Conservation (phyloP, 805 yeast species). For the Candida dajiaensis region DNA sequence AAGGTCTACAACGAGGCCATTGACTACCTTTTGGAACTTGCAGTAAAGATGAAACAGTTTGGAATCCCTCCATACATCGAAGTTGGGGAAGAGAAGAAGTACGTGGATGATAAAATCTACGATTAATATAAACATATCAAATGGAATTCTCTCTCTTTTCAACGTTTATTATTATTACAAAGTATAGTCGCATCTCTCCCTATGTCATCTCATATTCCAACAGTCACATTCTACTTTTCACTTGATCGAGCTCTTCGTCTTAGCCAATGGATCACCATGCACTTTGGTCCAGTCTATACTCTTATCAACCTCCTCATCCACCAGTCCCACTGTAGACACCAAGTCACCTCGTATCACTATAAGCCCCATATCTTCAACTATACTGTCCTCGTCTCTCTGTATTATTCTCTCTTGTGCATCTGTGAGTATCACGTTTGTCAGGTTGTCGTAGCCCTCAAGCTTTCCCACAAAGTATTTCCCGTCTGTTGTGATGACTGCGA, state of each 20-base stretch:
- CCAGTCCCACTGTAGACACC: conserved; percentile 49
- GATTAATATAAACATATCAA: conserved; percentile 8
- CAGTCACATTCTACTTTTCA: conserved; percentile 1
- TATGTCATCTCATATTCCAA: neutral
- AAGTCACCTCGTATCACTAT: conserved; percentile 54
- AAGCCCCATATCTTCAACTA: conserved; percentile 35
- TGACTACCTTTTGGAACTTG: conserved; percentile 81
- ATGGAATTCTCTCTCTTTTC: neutral
- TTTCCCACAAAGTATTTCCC: conserved; percentile 45
- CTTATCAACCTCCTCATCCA: conserved; percentile 38
- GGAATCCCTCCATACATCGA: conserved; percentile 50
- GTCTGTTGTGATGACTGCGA: conserved; percentile 51
- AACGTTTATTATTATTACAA: neutral
- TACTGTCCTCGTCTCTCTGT: conserved; percentile 26
- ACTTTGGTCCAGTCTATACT: conserved; percentile 31
- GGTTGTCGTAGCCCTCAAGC: conserved; percentile 57
- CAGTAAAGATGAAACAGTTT: conserved; percentile 70
- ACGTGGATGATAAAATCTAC: conserved; percentile 18
- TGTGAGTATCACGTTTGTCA: conserved; percentile 53
- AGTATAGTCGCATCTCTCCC: neutral
- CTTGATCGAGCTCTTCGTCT: conserved; percentile 21
- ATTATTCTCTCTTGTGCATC: conserved; percentile 47
- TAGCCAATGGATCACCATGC: conserved; percentile 18
- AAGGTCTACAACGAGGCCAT: conserved; percentile 90
- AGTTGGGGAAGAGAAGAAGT: conserved; percentile 29